A percentile compares a stretch with the other conserved stretches of the same genome.
Conservation (phyloP, 139 green algal species). For the Coelastrella sp. region DNA sequence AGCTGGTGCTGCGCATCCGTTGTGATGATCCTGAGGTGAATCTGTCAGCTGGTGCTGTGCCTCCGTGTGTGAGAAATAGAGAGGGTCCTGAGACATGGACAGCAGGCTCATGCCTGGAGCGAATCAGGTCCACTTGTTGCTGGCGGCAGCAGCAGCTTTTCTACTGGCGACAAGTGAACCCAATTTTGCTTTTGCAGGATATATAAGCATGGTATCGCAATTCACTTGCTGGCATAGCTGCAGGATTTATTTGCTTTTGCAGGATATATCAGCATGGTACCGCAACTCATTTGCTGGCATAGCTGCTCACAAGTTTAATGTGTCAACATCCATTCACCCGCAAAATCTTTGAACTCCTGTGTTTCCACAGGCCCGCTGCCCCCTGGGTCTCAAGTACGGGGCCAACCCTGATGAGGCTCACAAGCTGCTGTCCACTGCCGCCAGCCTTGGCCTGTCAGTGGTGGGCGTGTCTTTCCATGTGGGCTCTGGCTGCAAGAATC, state of each 20-base stretch:
- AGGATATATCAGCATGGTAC: too few relatives aligned
- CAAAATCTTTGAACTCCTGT: neutral
- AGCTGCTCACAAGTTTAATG: too few relatives aligned
- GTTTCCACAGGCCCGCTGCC: constrained; percentile 27
- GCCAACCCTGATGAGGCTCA: constrained; percentile 49
- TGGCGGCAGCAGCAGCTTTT: too few relatives aligned
- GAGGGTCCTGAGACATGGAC: too few relatives aligned
- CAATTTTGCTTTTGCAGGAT: too few relatives aligned
- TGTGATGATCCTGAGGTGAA: constrained; percentile 77
- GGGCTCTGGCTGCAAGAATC: constrained; percentile 83
- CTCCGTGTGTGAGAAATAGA: neutral
- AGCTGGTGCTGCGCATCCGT: constrained; percentile 87
- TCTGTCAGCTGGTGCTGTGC: neutral
- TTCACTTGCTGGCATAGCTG: neutral
- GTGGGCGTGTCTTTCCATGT: constrained; percentile 97
- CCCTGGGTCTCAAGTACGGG: constrained; percentile 63
- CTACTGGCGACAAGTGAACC: too few relatives aligned
- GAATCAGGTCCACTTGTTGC: too few relatives aligned
- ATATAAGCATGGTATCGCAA: too few relatives aligned
- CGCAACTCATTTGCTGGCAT: too few relatives aligned
- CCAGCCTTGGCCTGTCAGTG: constrained; percentile 58
- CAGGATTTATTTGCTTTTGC: neutral
- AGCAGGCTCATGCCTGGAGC: too few relatives aligned
- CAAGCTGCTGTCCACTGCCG: constrained; percentile 50
- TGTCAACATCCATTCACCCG: too few relatives aligned